Percentiles rank a stretch among this genome's conserved stretches.
Conservation (phyloP, 768 basidiomycete genomes). For the Amylocystis lapponica region DNA sequence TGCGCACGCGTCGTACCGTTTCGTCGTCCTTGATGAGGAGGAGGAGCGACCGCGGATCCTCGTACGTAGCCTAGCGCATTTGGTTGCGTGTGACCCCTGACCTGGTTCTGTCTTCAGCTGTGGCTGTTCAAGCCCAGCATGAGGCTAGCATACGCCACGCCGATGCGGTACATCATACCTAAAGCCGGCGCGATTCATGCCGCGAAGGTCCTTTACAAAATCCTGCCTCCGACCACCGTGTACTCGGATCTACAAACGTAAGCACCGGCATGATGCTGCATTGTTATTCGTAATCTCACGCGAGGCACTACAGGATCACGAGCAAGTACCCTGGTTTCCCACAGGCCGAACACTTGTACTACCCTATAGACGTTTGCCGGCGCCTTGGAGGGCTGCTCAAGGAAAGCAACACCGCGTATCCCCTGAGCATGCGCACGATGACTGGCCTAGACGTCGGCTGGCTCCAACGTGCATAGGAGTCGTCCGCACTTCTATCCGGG, state of each 20-base stretch:
- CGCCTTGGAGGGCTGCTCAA: constrained; percentile 62
- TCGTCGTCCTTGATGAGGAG: constrained; percentile 84
- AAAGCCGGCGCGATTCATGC: constrained; percentile 57
- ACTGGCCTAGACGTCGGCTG: constrained; percentile 81
- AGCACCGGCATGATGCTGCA: no score
- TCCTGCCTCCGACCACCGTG: constrained; percentile 55
- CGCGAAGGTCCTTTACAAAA: constrained; percentile 84
- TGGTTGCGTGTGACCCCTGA: no score
- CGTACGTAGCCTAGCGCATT: constrained; percentile 39
- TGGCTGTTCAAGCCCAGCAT: constrained; percentile 95
- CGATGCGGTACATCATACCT: constrained; percentile 49
- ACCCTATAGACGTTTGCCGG: constrained; percentile 74
- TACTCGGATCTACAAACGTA: constrained; percentile 51
- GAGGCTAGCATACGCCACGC: constrained; percentile 65
- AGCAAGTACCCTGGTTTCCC: constrained; percentile 77
- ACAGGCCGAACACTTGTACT: constrained; percentile 83
- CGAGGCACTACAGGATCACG: constrained; percentile 42
- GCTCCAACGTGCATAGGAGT: constrained; percentile 36
- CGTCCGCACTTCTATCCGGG: background rate
- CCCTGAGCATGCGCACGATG: constrained; percentile 70
- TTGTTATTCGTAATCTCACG: no score
- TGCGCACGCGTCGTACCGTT: constrained; percentile 91
- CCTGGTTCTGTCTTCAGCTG: no score
- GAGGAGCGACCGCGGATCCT: constrained; percentile 72
- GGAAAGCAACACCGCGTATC: constrained; percentile 76